Base-by-base conservation (phyloP, 2,329 filamentous ascomycete species). In the Fusarium oligoseptatum region DNA sequence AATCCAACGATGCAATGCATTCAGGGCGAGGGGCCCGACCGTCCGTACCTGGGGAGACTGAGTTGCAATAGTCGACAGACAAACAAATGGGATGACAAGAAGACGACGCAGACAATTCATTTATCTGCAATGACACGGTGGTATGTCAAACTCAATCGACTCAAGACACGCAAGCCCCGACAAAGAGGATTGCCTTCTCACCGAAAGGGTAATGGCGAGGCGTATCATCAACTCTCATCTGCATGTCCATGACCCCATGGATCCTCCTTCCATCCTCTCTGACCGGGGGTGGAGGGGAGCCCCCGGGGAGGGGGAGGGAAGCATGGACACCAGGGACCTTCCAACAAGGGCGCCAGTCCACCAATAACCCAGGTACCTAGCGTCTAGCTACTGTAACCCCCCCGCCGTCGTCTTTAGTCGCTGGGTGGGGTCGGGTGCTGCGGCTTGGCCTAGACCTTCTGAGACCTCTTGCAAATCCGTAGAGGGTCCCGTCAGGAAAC, bases 281-380 rank as follows among this genome's bases (percentile, higher is more conserved):
- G 20, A 65, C 22, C 22, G 39, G 24, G 17, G 29, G 29, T 32
- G 29, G 57, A 65, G 66, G 45, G 56, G 48, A 32, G 27, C 27
- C 27, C 27, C 8, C 27, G 24, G 17, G 22, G 56, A 57, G 64
- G 43, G 43, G 29, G 29, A 32, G 48, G 48, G 62, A 41, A 48
- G 12, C 60, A 63, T 22, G 15, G 63, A 66, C 50, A 52, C 45
- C 45, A 72, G 69, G 69, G 70, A 76, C 76, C 72, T 77, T 64
- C 41, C 67, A 55, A 71, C 73, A 68, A 67, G 60, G 70, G 70
- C 60, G 61, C 65, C 63, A 68, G 56, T 64, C 76, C 74, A 77
- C 76, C 72, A 75, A 75, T 73, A 45, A 55, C 57, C 66, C 69
- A 73, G 72, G 74, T 75, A 75, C 76, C 65, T 64, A 70, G 63